Base-by-base conservation (phyloP, 2,329 filamentous ascomycete genomes). In the Lomentospora prolificans region DNA sequence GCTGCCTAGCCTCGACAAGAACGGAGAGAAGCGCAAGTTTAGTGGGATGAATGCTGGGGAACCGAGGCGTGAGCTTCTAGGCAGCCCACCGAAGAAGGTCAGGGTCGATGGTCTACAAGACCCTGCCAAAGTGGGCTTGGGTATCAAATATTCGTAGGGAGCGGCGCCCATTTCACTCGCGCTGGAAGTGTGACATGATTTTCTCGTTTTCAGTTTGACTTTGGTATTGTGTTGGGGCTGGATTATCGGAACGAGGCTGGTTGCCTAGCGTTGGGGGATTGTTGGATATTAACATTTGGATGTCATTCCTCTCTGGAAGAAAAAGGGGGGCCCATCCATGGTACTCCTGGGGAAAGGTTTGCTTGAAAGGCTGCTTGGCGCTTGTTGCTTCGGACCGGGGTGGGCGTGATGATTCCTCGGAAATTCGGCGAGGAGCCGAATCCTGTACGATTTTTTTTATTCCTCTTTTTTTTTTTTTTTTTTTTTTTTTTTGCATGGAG, bases 21-120 rank as follows among this genome's bases (percentile, higher is more conserved):
- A 30, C 44, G 33, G 19, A 10, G 58, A 59, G 36, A 58, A 59
- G 51, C 57, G 57, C 48, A 59, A 58, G 52, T 57, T 57, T 44
- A 59, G 55, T 25, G 55, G 53, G 6, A 56, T 54, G 14, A 48
- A 14, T 24, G 19, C 9, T 8, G 28, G 22, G 10, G 27, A 30
- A 30, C 12, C 41, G n/a, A 33, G 25, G 30, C 44, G 44, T 7
- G 30, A 33, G 24, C 27, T 54, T 25, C 17, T 14, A n/a, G 50
- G 24, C 2, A 80, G 76, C 61, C 77, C 78, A 27, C 67, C 73
- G 1, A 82, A 82, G 67, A 81, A 75, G 67, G 64, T 73, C 54
- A 70, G 75, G 24, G 68, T 75, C 14, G 73, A 70, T 1, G 66
- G 67, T 8, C 59, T 70, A 54, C 61, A 66, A 28, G 68, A 72